These are phyloP conservation scores for Kernera saxatilis DNA, from an alignment of 345 rosid genomes.

Conservation along the genomic window DNA sequence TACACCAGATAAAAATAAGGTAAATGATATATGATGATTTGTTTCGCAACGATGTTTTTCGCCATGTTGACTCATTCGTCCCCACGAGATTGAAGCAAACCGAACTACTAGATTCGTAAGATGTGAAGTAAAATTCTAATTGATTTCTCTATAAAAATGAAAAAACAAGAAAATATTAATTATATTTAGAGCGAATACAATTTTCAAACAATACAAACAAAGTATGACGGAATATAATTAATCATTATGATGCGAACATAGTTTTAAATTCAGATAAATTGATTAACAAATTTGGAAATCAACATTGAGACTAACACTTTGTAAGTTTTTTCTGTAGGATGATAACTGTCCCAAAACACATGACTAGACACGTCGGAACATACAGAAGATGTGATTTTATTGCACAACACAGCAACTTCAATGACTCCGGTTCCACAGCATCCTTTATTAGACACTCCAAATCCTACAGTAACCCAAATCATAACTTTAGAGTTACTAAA, in stretches of 20 bases:
- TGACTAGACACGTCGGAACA: constrained; percentile 42
- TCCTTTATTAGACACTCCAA: constrained; percentile 46
- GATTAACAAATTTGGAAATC: constrained; percentile 17
- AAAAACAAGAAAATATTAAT: background rate
- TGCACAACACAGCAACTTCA: constrained; percentile 51
- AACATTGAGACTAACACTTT: constrained; percentile 19
- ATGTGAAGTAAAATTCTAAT: background rate
- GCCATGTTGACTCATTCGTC: background rate
- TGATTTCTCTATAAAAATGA: background rate
- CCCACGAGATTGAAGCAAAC: background rate
- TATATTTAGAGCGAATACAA: background rate
- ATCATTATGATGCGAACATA: background rate
- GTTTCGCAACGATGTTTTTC: background rate
- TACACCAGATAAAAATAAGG: background rate
- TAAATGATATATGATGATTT: background rate
- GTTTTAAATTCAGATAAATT: constrained; percentile 27
- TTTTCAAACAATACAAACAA: background rate
- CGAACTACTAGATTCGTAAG: background rate
- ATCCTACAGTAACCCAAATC: constrained; percentile 43
- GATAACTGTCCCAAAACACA: constrained; percentile 71
- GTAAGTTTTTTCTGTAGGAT: constrained; percentile 65
- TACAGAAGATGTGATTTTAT: constrained; percentile 31
- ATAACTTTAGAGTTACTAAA: background rate
- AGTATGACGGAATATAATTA: background rate
- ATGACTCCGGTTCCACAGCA: constrained; percentile 70